phyloP scores from a whole-genome alignment of 192 early-diverging fungal genomes.

The Mortierella claussenii region DNA sequence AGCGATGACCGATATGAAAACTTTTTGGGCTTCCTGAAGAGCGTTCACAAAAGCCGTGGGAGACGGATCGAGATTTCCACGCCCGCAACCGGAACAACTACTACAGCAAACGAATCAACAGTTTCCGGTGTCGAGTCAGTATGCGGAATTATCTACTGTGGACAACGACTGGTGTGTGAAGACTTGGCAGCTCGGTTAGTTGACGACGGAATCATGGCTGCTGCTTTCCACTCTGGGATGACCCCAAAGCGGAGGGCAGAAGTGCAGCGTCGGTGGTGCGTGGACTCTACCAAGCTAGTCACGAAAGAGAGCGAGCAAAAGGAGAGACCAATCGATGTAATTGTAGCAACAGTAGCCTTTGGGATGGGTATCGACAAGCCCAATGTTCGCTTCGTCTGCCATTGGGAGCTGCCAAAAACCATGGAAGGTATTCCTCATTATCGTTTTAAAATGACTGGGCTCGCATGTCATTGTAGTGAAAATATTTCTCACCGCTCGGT shows the following conservation, averaged over 20 bases:
- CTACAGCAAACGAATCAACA: too few relatives aligned
- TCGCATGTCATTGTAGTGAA: not conserved
- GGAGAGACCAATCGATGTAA: conserved; percentile 62
- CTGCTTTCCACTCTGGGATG: conserved; percentile 52
- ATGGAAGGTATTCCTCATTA: conserved; percentile 77
- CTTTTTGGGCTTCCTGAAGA: conserved; percentile 23
- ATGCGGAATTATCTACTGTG: conserved; percentile 45
- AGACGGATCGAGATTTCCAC: conserved; percentile 25
- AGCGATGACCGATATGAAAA: conserved; percentile 26
- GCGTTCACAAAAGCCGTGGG: conserved; percentile 18
- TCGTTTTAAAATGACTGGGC: too few relatives aligned
- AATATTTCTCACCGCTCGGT: not conserved
- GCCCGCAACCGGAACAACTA: too few relatives aligned
- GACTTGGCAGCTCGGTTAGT: conserved; percentile 22
- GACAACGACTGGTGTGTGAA: conserved; percentile 36
- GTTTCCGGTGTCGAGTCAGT: too few relatives aligned
- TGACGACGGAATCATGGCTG: conserved; percentile 31
- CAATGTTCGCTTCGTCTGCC: conserved; percentile 77
- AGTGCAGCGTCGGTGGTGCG: conserved; percentile 40
- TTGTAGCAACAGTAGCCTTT: conserved; percentile 83
- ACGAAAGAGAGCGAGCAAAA: conserved; percentile 1
- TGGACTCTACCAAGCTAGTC: not conserved
- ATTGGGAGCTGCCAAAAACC: conserved; percentile 75
- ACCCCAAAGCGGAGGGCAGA: conserved; percentile 33
- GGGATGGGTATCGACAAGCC: conserved; percentile 82